Evolutionary conservation across 1,284 basidiomycete species (phyloP).

Genomic region (Malassezia brasiliensis): DNA sequence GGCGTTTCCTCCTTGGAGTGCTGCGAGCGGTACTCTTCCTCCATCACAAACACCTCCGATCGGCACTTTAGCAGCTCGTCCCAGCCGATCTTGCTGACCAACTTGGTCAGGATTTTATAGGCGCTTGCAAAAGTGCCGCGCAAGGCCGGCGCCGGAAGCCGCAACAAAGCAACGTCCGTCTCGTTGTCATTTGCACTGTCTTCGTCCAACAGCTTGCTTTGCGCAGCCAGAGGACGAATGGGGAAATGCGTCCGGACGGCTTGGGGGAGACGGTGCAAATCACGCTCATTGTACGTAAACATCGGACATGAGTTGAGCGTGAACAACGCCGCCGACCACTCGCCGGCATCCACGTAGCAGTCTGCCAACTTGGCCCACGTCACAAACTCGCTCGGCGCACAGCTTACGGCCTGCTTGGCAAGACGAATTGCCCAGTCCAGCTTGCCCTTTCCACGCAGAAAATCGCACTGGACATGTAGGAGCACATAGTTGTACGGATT

Average conservation of each 20-base stretch:
- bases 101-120: constrained; percentile 75
- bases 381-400: constrained; percentile 91
- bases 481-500: constrained; percentile 87
- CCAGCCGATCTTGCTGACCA: constrained; percentile 92
- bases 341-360: constrained; percentile 77
- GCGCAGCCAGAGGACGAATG: constrained; percentile 70
- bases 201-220: constrained; percentile 57
- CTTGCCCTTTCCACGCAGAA: constrained; percentile 65
- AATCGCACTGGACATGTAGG: constrained; percentile 87
- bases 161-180: constrained; percentile 83
- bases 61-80: constrained; percentile 91
- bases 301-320: constrained; percentile 98
- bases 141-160: constrained; percentile 84
- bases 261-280: constrained; percentile 76
- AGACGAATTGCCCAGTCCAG: constrained; percentile 80
- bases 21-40: constrained; percentile 81
- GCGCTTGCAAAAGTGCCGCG: constrained; percentile 93
- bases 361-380: constrained; percentile 98
- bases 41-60: constrained; percentile 96
- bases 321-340: constrained; percentile 75
- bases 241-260: constrained; percentile 78
- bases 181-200: constrained; percentile 68
- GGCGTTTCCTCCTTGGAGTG: constrained; percentile 32
- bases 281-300: constrained; percentile 97
- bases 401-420: constrained; percentile 85